These are phyloP conservation scores for Poterioochromonas sp. DNA, from an alignment of 352 stramenopile genomes.

Conservation along the genomic window DNA sequence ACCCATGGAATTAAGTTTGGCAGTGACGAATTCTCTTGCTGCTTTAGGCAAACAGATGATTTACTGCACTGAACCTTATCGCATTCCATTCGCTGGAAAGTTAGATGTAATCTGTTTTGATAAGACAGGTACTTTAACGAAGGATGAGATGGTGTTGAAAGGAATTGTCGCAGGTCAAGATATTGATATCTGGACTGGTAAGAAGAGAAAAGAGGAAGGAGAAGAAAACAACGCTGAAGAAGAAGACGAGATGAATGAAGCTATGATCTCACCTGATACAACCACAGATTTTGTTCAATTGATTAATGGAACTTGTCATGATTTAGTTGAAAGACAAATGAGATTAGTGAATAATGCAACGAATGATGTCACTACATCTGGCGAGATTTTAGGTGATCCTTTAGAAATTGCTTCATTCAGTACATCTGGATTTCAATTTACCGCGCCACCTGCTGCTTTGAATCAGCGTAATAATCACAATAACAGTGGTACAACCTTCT, in stretches of 20 bases:
- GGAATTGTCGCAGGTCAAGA: constrained; percentile 60
- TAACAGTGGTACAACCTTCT: neutral
- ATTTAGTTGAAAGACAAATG: constrained; percentile 11
- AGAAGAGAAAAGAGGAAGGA: neutral
- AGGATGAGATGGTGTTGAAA: constrained; percentile 82
- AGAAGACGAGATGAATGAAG: neutral
- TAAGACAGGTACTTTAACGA: constrained; percentile 96
- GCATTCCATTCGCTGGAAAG: constrained; percentile 90
- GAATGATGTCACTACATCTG: constrained; percentile 30
- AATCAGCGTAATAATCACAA: too few species aligned
- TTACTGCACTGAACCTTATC: constrained; percentile 96
- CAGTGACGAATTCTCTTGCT: constrained; percentile 90
- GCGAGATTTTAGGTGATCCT: constrained; percentile 85
- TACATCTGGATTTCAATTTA: constrained; percentile 48
- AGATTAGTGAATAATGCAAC: neutral
- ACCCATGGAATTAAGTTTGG: constrained; percentile 93
- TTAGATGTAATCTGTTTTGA: constrained; percentile 95
- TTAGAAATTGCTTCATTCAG: constrained; percentile 91
- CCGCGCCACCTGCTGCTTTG: neutral
- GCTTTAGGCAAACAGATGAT: constrained; percentile 79
- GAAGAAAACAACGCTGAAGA: neutral
- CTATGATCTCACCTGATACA: neutral
- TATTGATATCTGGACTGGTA: neutral
- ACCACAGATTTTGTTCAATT: neutral
- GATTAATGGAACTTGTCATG: constrained; percentile 20